Evolutionary conservation across 176 grass and related monocot species (phyloP).

Genomic region (Juncus inflexus): DNA sequence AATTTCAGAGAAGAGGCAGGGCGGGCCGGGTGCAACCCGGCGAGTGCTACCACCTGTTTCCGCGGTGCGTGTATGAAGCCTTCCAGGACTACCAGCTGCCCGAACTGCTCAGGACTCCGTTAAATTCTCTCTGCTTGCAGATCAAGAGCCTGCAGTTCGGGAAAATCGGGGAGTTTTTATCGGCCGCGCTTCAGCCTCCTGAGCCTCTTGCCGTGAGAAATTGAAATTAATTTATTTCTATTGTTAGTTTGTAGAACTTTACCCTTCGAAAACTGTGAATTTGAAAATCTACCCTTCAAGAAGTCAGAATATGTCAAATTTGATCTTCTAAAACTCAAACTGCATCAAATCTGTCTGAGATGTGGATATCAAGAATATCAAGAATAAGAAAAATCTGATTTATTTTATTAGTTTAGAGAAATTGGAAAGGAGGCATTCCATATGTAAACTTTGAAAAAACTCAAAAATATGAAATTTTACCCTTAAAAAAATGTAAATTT

Average conservation of each 20-base stretch:
- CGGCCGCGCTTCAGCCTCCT: constrained; percentile 84
- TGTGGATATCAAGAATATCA: too few relatives aligned
- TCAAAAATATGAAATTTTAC: too few relatives aligned
- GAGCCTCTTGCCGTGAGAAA: constrained; percentile 65
- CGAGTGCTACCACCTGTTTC: constrained; percentile 97
- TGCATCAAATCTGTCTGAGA: too few relatives aligned
- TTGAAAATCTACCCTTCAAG: too few relatives aligned
- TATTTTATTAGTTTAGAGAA: too few relatives aligned
- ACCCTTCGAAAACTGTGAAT: too few relatives aligned
- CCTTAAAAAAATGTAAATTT: too few relatives aligned
- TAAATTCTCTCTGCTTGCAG: constrained; percentile 95
- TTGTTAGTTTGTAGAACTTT: constrained; percentile 4
- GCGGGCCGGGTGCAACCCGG: constrained; percentile 91
- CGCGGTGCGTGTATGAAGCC: constrained; percentile 93
- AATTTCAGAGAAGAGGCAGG: constrained; percentile 73
- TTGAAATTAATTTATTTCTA: not conserved
- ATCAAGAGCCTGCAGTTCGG: constrained; percentile 94
- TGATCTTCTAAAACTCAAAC: too few relatives aligned
- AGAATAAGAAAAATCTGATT: too few relatives aligned
- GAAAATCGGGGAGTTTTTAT: constrained; percentile 81
- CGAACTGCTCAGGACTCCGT: constrained; percentile 86
- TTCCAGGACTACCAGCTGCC: constrained; percentile 90
- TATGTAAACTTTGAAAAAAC: too few relatives aligned
- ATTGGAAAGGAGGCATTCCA: too few relatives aligned
- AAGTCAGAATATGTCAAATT: too few relatives aligned